Evolutionary conservation across 1,139 yeast species (phyloP), one percentile per base, ranked within the genome.

Genomic region (Petasospora fabianii): DNA sequence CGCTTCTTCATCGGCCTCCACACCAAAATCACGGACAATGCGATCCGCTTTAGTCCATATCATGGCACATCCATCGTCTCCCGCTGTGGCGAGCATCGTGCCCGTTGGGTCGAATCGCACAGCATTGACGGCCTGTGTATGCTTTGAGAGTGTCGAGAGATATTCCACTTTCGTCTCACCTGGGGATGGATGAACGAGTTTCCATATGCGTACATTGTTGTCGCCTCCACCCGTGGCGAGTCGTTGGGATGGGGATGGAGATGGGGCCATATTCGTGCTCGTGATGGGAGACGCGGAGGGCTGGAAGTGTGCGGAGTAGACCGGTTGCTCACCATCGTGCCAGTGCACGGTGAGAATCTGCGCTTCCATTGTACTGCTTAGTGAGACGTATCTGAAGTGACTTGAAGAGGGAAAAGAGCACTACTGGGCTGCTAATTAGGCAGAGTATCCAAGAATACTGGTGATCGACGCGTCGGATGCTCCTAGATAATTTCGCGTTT

Each of bases 211-310:
- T 12, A 88, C 81, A 54, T 85, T 85, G 56, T 85, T 86, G 59
- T 92, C 98, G 29, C 97, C 97, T 13, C 98, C 98, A 0, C 88
- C 95, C 1, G 97, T 92, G 4, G 81, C 92, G 29, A 92, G 64
- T 32, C 92, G 69, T 12, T 54, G 55, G 5, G 69, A 56, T 5
- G 53, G 41, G 5, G n/a, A n/a, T n/a, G n/a, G n/a, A n/a, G n/a
- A n/a, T n/a, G n/a, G n/a, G n/a, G n/a, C n/a, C n/a, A n/a, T n/a
- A n/a, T n/a, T n/a, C n/a, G n/a, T n/a, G n/a, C n/a, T n/a, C n/a
- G 33, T 36, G 15, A 37, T 18, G 20, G 9, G 14, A n/a, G 46
- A 49, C 12, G n/a, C 22, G 13, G 29, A 46, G 1, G 86, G 86
- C 60, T 88, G 96, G 60, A 87, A 83, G 46, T 80, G 80, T 1